Evolutionary conservation across 176 grass and related monocot species (phyloP).

Genomic region (Ensete glaucum): DNA sequence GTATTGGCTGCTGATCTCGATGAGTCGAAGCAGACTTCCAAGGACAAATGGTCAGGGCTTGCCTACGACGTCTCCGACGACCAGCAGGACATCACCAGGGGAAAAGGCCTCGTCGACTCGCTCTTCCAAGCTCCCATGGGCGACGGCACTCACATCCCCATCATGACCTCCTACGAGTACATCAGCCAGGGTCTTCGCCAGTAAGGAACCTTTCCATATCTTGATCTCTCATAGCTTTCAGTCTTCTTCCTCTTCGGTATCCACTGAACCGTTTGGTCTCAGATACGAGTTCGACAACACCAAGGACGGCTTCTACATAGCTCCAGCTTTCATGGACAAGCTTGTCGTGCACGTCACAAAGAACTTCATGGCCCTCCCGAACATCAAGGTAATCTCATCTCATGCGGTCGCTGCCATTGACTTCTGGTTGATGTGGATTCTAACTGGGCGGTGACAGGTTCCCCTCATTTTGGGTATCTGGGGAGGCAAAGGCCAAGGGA

Average conservation of each 20-base stretch:
- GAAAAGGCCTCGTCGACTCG: slow-evolving; percentile 15
- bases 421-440: not conserved
- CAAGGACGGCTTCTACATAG: slow-evolving; percentile 22
- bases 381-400: slow-evolving; percentile 22
- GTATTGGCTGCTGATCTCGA: slow-evolving; percentile 18
- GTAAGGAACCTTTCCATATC: not conserved
- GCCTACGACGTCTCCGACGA: slow-evolving; percentile 17
- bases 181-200: slow-evolving; percentile 20
- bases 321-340: slow-evolving; percentile 29
- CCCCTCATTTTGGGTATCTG: slow-evolving; percentile 25
- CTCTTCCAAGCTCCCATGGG: slow-evolving; percentile 28
- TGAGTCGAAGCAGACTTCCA: slow-evolving; percentile 14
- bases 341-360: slow-evolving; percentile 23
- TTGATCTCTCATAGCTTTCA: too few relatives aligned
- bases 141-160: slow-evolving; percentile 19
- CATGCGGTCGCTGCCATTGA: not conserved
- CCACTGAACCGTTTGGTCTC: not conserved
- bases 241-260: too few relatives aligned
- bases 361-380: slow-evolving; percentile 20
- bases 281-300: slow-evolving; percentile 19
- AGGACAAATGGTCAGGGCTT: slow-evolving; percentile 8
- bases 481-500: slow-evolving; percentile 25
- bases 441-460: not conserved
- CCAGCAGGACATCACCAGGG: slow-evolving; percentile 27
- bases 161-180: slow-evolving; percentile 20